Evolutionary conservation across 73 alveolate genomes (phyloP).

Genomic region (Paramecium caudatum): DNA sequence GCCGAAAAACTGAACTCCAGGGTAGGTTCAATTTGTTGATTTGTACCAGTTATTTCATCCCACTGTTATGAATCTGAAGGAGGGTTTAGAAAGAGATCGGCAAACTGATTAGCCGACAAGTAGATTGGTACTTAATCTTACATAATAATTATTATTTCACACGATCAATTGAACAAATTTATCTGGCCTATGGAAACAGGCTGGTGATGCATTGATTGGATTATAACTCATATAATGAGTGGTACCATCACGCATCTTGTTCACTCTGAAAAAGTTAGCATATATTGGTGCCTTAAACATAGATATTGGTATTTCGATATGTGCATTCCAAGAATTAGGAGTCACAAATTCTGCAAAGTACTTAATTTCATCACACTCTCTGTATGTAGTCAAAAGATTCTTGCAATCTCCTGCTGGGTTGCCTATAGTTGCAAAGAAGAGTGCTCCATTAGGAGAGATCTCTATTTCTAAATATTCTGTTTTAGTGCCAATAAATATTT

Average conservation of each 20-base stretch:
- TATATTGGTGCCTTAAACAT: not conserved
- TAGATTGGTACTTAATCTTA: conserved; percentile 22
- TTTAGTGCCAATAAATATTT: conserved; percentile 33
- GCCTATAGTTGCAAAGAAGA: conserved; percentile 22
- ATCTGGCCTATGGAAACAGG: conserved; percentile 61
- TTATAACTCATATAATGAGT: conserved; percentile 58
- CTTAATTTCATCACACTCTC: conserved; percentile 19
- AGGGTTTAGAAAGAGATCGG: not conserved
- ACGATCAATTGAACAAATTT: conserved; percentile 24
- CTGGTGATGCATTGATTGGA: conserved; percentile 39
- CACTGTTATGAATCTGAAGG: not conserved
- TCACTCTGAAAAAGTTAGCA: conserved; percentile 54
- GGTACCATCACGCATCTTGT: not conserved
- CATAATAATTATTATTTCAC: conserved; percentile 37
- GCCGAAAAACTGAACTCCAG: conserved; percentile 20
- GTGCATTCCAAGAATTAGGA: conserved; percentile 47
- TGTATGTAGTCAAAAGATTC: not conserved
- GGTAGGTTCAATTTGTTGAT: not conserved
- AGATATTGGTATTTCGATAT: conserved; percentile 29
- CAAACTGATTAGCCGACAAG: conserved; percentile 31
- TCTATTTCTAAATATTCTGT: conserved; percentile 63
- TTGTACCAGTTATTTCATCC: no score
- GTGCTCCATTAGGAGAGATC: conserved; percentile 49
- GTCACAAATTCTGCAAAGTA: conserved; percentile 33
- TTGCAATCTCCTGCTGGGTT: conserved; percentile 6